Base-by-base conservation (phyloP, 2,329 filamentous ascomycete species). In the Epichloe glyceriae region DNA sequence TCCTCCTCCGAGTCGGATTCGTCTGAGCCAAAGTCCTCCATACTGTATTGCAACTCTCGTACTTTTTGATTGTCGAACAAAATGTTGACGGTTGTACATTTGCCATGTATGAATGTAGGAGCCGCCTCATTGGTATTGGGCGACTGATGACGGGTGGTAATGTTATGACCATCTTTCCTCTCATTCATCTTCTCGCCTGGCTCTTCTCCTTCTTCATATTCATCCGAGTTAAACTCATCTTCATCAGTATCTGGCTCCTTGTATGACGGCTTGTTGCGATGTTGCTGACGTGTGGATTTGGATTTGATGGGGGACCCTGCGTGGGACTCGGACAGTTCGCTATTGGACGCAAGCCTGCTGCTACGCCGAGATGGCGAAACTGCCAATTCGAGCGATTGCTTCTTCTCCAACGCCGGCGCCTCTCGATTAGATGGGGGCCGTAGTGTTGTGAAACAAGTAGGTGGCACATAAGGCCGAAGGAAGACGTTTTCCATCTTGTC, bases 31-130 rank as follows among this genome's bases (percentile, higher is more conserved):
- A 91, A 90, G 61, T 91, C 85, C 1, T 76, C 79, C 71, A 88
- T 86, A 20, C 75, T 75, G 55, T 76, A 86, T 54, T 84, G 80
- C 22, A 76, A 69, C 66, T 88, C 86, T 2, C 74, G 74, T 5
- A 82, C 81, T 53, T 87, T 82, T 61, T 86, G 78, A 62, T 90
- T 90, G 64, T 90, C 86, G 56, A 90, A 82, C 43, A 79, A 71
- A 42, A 90, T 75, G 53, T 85, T 78, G 17, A 90, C 85, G 5
- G 80, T 73, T 40, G 82, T 74, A 60, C 86, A 91, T 56, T 83
- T 73, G 1, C 85, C 85, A 54, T 90, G 86, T 26, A 83, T 67
- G 52, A 73, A 73, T 1, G 58, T 50, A 8, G 43, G 37, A 35
- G 34, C 11, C 14, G 46, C 3, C 15, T 22, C 17, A 26, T 54